A percentile compares a stretch with the other conserved stretches of the same genome.
phyloP scores from a whole-genome alignment of 1,284 basidiomycete genomes.

The Mycosarcoma mackinlayi region DNA sequence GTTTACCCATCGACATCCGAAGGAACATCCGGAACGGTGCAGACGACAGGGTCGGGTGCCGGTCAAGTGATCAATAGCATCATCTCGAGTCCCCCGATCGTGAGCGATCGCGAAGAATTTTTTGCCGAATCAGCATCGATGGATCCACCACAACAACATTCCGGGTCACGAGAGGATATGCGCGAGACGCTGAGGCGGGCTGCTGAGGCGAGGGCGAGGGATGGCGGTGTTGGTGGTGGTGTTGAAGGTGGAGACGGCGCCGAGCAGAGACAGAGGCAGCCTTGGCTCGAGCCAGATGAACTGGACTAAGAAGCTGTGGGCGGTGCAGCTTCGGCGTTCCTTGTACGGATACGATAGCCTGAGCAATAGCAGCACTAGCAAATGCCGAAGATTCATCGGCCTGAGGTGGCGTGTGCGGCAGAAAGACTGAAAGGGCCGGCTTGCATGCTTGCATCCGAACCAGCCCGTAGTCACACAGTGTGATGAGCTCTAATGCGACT shows the following conservation, averaged over 20 bases:
- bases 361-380: no score
- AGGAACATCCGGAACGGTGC: background rate
- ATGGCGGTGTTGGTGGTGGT: background rate
- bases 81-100: slow-evolving; percentile 39
- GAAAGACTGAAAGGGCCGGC: no score
- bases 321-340: no score
- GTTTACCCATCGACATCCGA: slow-evolving; percentile 11
- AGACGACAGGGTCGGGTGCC: background rate
- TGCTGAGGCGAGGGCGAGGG: slow-evolving; percentile 15
- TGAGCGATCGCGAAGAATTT: slow-evolving; percentile 33
- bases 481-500: no score
- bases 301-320: slow-evolving; percentile 21
- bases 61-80: slow-evolving; percentile 29
- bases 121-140: background rate
- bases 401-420: no score
- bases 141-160: background rate
- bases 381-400: no score
- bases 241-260: background rate
- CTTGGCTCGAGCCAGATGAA: slow-evolving; percentile 43
- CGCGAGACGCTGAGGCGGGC: slow-evolving; percentile 30
- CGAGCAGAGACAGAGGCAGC: background rate
- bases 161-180: slow-evolving; percentile 19
- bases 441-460: no score
- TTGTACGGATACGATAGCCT: no score
- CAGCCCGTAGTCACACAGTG: no score